Conservation (phyloP, 805 yeast genomes). For the Candida awuae region DNA sequence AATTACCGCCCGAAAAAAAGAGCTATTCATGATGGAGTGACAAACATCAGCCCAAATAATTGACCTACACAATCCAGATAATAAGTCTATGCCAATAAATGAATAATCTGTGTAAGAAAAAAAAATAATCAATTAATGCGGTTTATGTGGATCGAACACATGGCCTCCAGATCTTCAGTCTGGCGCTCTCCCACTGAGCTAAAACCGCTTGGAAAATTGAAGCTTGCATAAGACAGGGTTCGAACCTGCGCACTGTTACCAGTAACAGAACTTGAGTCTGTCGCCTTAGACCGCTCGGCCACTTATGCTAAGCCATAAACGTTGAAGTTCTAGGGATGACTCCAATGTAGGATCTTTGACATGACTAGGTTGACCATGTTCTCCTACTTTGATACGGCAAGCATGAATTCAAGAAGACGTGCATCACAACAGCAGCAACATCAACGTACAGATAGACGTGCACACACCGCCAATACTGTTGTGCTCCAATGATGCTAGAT, state of each 20-base stretch:
- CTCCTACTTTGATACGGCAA: slow-evolving; percentile 11
- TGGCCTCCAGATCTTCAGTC: slow-evolving; percentile 21
- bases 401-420: slow-evolving; percentile 12
- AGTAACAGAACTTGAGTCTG: slow-evolving; percentile 18
- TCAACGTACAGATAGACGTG: slow-evolving; percentile 16
- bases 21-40: too few relatives aligned
- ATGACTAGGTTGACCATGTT: slow-evolving; percentile 67
- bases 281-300: slow-evolving; percentile 18
- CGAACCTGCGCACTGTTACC: slow-evolving; percentile 17
- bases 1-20: too few relatives aligned
- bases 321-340: slow-evolving; percentile 77
- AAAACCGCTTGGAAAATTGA: slow-evolving; percentile 5
- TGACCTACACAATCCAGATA: not conserved
- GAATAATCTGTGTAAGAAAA: too few relatives aligned
- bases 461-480: too few relatives aligned
- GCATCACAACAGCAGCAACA: slow-evolving; percentile 15
- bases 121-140: slow-evolving; percentile 6
- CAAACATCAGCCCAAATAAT: too few relatives aligned
- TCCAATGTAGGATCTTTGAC: slow-evolving; percentile 64
- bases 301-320: too few relatives aligned
- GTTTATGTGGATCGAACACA: slow-evolving; percentile 19
- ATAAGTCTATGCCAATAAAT: too few relatives aligned
- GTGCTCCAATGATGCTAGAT: slow-evolving; percentile 18
- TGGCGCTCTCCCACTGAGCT: slow-evolving; percentile 21
- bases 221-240: slow-evolving; percentile 14